Percentiles rank a stretch among this genome's conserved stretches.
Conservation (phyloP, 768 basidiomycete genomes). For the Amanita phalloides region DNA sequence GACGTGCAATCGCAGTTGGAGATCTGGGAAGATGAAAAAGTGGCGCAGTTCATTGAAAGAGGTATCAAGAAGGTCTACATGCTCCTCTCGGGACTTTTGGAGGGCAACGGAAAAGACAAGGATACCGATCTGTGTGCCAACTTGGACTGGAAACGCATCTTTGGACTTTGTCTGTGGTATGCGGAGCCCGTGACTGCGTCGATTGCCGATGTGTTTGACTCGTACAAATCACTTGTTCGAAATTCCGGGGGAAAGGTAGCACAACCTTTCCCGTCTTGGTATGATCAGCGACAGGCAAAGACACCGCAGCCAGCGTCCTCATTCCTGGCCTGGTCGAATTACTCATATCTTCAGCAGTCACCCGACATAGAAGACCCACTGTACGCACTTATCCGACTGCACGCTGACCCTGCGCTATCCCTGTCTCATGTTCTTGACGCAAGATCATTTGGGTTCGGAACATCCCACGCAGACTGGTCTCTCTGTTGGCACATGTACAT, state of each 20-base stretch:
- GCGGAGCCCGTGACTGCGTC: slow-evolving; percentile 60
- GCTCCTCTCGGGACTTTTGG: slow-evolving; percentile 59
- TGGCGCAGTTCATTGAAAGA: slow-evolving; percentile 42
- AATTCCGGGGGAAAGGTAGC: slow-evolving; percentile 28
- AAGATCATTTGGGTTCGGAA: slow-evolving; percentile 63
- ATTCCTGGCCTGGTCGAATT: slow-evolving; percentile 30
- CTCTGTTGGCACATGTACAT: slow-evolving; percentile 92
- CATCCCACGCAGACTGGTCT: slow-evolving; percentile 71
- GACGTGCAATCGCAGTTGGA: slow-evolving; percentile 69
- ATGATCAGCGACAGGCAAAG: slow-evolving; percentile 17
- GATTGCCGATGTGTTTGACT: slow-evolving; percentile 55
- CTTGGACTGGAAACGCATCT: slow-evolving; percentile 90
- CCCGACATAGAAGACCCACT: slow-evolving; percentile 45
- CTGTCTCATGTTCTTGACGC: slow-evolving; percentile 63
- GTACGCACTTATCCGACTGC: slow-evolving; percentile 72
- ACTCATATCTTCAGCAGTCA: slow-evolving; percentile 16
- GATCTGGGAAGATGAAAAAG: slow-evolving; percentile 80
- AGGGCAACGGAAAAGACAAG: slow-evolving; percentile 21
- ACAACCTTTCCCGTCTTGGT: slow-evolving; percentile 55
- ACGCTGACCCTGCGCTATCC: slow-evolving; percentile 61
- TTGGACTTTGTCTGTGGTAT: slow-evolving; percentile 90
- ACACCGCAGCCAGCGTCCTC: slow-evolving; percentile 8
- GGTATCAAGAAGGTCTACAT: slow-evolving; percentile 75
- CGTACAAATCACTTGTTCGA: slow-evolving; percentile 39
- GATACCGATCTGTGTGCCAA: slow-evolving; percentile 43